Evolutionary conservation across 2,329 filamentous ascomycete species (phyloP), one percentile per base, ranked within the genome.

Genomic region (Raffaelea ambrosiae): DNA sequence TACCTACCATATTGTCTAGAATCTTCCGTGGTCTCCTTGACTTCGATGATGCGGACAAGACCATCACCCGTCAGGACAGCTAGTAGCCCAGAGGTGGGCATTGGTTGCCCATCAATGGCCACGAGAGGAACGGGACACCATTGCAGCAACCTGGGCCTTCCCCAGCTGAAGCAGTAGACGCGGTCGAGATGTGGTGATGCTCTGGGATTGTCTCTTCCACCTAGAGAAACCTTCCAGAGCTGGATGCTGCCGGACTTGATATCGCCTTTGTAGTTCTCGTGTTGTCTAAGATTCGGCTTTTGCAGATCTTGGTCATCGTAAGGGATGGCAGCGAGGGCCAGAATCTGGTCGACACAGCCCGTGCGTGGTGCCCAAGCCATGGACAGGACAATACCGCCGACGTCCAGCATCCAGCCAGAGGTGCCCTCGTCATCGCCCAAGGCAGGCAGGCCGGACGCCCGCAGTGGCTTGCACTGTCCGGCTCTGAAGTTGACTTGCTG

Each of bases 11-110:
- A 16, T 33, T 16, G 31, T 33, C 31, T 33, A 9, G 31, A 16
- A 9, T 33, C 9, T 33, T 33, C 9, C 31, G 9, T 9, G 31
- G 9, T 9, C 52, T 40, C 61, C 54, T 36, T 66, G 51, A 73
- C 58, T 35, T 73, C 68, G 4, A 78, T 51, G 8, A 81, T 61
- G 23, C 72, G 68, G 1, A 77, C 67, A 14, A 63, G 67, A 0
- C 76, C 76, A 51, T 80, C 73, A 0, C 66, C 65, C 38, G 69
- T 74, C 3, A 81, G 62, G 0, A 77, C 59, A 2, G 71, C 76
- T 22, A 79, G 53, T 55, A 76, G 40, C 40, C 70, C 61, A 51
- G 8, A 46, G 33, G 1, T 19, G 11, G 5, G 14, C 21, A 3
- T 22, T 3, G 14, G n/a, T 38, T 38, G 8, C 35, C 16, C 35